A percentile compares a stretch with the other conserved stretches of the same genome.
These are phyloP conservation scores for Vicia sativa DNA, from an alignment of 306 rosid species.

Conservation along the genomic window DNA sequence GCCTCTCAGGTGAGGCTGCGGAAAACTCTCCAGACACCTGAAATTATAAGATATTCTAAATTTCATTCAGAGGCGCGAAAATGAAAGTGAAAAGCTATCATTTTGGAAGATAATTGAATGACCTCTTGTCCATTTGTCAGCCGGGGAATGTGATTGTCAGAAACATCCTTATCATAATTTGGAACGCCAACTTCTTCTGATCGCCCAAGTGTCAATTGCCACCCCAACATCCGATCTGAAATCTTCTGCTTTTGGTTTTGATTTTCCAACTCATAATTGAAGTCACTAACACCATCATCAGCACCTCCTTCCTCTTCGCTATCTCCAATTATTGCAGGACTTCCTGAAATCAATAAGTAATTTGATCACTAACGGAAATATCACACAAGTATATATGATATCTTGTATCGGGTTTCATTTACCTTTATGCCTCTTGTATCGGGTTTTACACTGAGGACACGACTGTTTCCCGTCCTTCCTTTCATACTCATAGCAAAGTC, in stretches of 20 bases:
- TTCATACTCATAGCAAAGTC: conserved; percentile 97
- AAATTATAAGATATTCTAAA: conserved; percentile 28
- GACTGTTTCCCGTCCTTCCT: conserved; percentile 94
- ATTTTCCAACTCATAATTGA: conserved; percentile 73
- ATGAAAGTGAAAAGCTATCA: not conserved
- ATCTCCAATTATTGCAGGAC: conserved; percentile 88
- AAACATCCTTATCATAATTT: conserved; percentile 76
- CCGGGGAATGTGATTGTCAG: conserved; percentile 67
- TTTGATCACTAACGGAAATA: not conserved
- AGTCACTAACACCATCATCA: conserved; percentile 63
- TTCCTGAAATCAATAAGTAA: conserved; percentile 59
- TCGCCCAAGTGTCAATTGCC: conserved; percentile 77
- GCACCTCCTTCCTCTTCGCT: conserved; percentile 62
- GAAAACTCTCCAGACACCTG: conserved; percentile 95
- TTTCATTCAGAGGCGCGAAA: not conserved
- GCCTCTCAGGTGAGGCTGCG: conserved; percentile 92
- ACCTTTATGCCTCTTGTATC: conserved; percentile 94
- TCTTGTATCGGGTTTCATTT: not conserved
- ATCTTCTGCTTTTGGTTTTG: conserved; percentile 86
- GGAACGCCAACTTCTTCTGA: conserved; percentile 68
- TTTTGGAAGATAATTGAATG: conserved; percentile 30
- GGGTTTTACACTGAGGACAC: conserved; percentile 97
- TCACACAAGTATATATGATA: not conserved
- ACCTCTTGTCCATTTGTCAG: conserved; percentile 81
- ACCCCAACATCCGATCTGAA: conserved; percentile 83